phyloP scores from a whole-genome alignment of 495 filamentous ascomycete species.

The Penicillium odoratum region DNA sequence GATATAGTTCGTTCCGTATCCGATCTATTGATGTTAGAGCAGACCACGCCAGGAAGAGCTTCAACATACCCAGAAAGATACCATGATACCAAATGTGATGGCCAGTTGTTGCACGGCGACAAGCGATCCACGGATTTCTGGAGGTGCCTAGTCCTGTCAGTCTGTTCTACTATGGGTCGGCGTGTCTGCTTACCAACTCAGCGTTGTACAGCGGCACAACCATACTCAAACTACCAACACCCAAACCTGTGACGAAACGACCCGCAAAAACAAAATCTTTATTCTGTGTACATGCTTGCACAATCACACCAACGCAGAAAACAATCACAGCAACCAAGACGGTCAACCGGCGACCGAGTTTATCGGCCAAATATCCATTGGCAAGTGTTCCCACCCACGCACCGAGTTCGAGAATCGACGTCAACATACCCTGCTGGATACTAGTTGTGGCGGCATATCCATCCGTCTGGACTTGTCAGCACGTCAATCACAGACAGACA shows the following conservation, averaged over 20 bases:
- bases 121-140: conserved; percentile 70
- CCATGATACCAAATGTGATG: conserved; percentile 61
- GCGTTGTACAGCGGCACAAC: conserved; percentile 62
- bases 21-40: conserved; percentile 42
- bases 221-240: conserved; percentile 39
- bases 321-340: conserved; percentile 66
- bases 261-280: conserved; percentile 66
- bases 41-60: not conserved
- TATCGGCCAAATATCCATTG: conserved; percentile 74
- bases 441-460: conserved; percentile 47
- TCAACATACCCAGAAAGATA: conserved; percentile 62
- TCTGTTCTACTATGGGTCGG: conserved; percentile 26
- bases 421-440: conserved; percentile 61
- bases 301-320: conserved; percentile 73
- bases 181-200: conserved; percentile 51
- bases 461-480: conserved; percentile 18
- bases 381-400: conserved; percentile 77
- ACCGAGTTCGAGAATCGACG: conserved; percentile 78
- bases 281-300: conserved; percentile 64
- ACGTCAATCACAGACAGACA: not conserved
- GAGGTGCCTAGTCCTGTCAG: conserved; percentile 53
- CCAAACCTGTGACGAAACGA: conserved; percentile 69
- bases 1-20: conserved; percentile 48
- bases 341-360: conserved; percentile 68
- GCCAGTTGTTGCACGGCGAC: conserved; percentile 73